Conservation (phyloP, 257 asterid species). For the Solanum commersonii region DNA sequence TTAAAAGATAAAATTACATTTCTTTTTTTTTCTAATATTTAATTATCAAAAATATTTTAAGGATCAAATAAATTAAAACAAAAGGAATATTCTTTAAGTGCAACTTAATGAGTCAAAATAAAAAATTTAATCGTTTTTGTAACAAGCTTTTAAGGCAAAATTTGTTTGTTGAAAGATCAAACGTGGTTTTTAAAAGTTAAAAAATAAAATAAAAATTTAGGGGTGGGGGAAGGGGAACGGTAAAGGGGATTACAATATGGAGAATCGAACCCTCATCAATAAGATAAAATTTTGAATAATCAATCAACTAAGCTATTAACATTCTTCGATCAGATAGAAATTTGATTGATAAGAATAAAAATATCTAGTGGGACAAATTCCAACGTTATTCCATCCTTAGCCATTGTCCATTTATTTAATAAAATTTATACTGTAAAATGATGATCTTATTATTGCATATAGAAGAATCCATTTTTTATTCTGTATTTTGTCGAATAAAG, state of each 20-base stretch:
- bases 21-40: too few relatives aligned
- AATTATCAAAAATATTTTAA: too few relatives aligned
- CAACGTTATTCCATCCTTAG: background rate
- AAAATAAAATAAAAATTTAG: too few relatives aligned
- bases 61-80: background rate
- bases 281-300: rapidly evolving
- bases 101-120: background rate
- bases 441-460: background rate
- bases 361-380: background rate
- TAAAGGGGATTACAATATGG: rapidly evolving
- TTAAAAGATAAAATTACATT: too few relatives aligned
- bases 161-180: background rate
- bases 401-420: background rate
- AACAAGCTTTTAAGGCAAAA: background rate
- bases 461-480: background rate
- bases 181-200: too few relatives aligned
- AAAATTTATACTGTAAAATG: background rate
- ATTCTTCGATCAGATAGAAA: background rate
- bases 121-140: rapidly evolving
- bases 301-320: too few relatives aligned
- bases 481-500: background rate
- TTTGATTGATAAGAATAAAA: background rate
- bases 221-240: too few relatives aligned
- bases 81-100: background rate
- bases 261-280: too few relatives aligned